These are phyloP conservation scores for Talaromyces wortmannii DNA, from an alignment of 495 filamentous ascomycete species.

Conservation along the genomic window DNA sequence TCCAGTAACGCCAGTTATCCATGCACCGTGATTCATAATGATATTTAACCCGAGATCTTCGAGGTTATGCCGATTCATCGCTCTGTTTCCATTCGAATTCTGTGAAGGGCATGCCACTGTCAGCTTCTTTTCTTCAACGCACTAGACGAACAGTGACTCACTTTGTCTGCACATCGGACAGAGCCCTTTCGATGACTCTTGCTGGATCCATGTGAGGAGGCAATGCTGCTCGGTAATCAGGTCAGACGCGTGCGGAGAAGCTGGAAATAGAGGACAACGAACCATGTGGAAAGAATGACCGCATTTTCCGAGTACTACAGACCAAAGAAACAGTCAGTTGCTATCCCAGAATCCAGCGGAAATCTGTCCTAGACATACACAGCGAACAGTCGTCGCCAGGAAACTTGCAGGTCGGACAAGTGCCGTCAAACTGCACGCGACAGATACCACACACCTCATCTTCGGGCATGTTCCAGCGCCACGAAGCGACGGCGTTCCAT, in stretches of 20 bases:
- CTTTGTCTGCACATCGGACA: slow-evolving; percentile 98
- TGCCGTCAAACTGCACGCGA: slow-evolving; percentile 94
- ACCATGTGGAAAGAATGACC: slow-evolving; percentile 98
- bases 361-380: slow-evolving; percentile 44
- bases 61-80: slow-evolving; percentile 16
- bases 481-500: slow-evolving; percentile 91
- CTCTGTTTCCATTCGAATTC: slow-evolving; percentile 64
- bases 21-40: neutral
- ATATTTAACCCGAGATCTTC: neutral
- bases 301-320: slow-evolving; percentile 84
- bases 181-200: slow-evolving; percentile 85
- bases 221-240: slow-evolving; percentile 61
- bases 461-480: slow-evolving; percentile 96
- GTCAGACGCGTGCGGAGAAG: neutral
- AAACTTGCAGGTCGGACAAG: slow-evolving; percentile 96
- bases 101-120: slow-evolving; percentile 15
- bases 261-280: slow-evolving; percentile 4
- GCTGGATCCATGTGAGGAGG: slow-evolving; percentile 90
- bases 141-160: slow-evolving; percentile 33
- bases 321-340: neutral
- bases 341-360: no score
- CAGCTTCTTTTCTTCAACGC: neutral
- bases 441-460: slow-evolving; percentile 99
- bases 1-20: neutral
- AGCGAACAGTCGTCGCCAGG: slow-evolving; percentile 93